Conservation (phyloP, 306 rosid genomes). For the Datisca glomerata region DNA sequence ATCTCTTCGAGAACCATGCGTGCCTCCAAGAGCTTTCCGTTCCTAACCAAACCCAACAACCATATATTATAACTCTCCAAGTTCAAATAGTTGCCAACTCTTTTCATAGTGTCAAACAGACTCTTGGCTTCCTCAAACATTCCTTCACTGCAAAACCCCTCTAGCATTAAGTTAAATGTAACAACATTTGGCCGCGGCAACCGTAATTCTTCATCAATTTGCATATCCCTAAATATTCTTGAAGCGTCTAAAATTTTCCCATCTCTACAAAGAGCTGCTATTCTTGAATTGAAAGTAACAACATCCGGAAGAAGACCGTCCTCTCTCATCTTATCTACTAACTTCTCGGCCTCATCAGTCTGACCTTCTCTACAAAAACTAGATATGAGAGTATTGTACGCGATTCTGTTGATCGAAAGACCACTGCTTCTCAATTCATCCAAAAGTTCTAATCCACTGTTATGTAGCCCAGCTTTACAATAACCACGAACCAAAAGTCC, state of each 20-base stretch:
- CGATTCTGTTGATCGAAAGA: constrained; percentile 36
- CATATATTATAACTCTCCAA: constrained; percentile 66
- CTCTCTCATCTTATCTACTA: constrained; percentile 68
- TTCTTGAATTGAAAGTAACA: constrained; percentile 84
- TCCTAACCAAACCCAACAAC: constrained; percentile 59
- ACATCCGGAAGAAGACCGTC: constrained; percentile 48
- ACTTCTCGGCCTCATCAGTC: constrained; percentile 67
- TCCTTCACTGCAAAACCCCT: constrained; percentile 65
- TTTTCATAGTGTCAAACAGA: constrained; percentile 56
- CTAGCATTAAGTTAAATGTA: constrained; percentile 68
- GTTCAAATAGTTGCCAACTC: constrained; percentile 16
- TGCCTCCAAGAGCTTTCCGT: constrained; percentile 56
- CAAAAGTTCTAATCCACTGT: constrained; percentile 39
- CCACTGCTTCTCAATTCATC: constrained; percentile 17
- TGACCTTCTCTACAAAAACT: constrained; percentile 44
- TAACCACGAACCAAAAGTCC: constrained; percentile 80
- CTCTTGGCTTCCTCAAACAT: constrained; percentile 65
- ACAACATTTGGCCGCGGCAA: constrained; percentile 64
- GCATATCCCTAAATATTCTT: constrained; percentile 87
- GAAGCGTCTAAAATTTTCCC: constrained; percentile 81
- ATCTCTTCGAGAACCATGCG: constrained; percentile 52
- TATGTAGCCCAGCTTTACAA: constrained; percentile 39
- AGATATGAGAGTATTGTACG: constrained; percentile 73
- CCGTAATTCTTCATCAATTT: constrained; percentile 55
- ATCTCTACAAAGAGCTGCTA: constrained; percentile 62